These are phyloP conservation scores for Fragosphaeria purpurea DNA, from an alignment of 2,329 filamentous ascomycete species.

Conservation along the genomic window DNA sequence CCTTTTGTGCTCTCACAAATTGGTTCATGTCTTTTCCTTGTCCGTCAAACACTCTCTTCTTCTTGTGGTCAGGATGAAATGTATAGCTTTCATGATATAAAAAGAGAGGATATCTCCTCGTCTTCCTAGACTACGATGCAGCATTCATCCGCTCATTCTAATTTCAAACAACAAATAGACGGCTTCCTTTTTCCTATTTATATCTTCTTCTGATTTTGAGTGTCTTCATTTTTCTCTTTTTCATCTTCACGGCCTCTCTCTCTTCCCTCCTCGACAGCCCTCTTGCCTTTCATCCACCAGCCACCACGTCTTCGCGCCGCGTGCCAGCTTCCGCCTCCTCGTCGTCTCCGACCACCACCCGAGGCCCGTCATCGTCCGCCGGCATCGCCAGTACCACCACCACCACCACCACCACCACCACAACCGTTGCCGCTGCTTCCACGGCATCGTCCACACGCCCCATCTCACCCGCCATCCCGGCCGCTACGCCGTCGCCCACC, in stretches of 20 bases:
- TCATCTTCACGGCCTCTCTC: neutral
- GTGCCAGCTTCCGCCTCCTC: conserved; percentile 11
- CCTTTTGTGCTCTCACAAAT: no score
- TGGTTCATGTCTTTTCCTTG: no score
- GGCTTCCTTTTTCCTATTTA: no score
- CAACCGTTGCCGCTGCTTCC: neutral
- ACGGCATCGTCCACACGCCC: neutral
- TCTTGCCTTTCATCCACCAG: neutral
- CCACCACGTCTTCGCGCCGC: conserved; percentile 14
- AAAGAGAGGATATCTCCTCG: no score
- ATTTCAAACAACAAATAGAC: no score
- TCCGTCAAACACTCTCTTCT: neutral
- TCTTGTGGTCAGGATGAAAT: no score
- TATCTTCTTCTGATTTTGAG: no score
- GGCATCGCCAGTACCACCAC: conserved; percentile 1
- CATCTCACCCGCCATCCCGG: neutral
- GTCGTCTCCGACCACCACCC: conserved; percentile 3
- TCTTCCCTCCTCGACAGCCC: neutral
- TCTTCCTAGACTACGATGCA: no score
- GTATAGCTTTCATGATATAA: no score
- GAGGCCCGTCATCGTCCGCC: conserved; percentile 7
- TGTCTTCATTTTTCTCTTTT: neutral
- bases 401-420: neutral
- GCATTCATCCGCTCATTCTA: no score
- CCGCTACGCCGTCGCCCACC: neutral